Percentiles rank a stretch among this genome's conserved stretches.
Evolutionary conservation across 176 grass and related monocot genomes (phyloP).

Genomic region (Pharus latifolius): DNA sequence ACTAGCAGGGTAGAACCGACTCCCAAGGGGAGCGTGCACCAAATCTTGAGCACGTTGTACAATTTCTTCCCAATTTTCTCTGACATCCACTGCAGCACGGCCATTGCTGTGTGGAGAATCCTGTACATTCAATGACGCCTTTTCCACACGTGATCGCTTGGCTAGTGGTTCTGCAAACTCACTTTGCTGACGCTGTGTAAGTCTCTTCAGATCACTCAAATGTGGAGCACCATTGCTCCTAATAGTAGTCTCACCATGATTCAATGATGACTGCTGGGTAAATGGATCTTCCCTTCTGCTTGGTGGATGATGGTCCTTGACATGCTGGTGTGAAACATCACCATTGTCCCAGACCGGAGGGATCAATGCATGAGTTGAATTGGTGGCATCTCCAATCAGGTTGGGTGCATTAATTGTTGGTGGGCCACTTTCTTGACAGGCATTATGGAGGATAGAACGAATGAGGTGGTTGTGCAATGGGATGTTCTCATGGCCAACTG

Average conservation of each 20-base stretch:
- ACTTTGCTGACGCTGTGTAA: conserved; percentile 26
- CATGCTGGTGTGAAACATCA: conserved; percentile 9
- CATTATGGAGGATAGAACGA: conserved; percentile 65
- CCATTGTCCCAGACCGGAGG: conserved; percentile 15
- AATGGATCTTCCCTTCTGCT: conserved; percentile 10
- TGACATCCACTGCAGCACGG: conserved; percentile 5
- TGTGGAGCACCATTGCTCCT: conserved; percentile 20
- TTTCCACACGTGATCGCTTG: conserved; percentile 22
- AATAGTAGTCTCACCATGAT: conserved; percentile 11
- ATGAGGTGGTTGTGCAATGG: conserved; percentile 82
- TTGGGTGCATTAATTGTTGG: conserved; percentile 14
- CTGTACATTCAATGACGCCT: conserved; percentile 11
- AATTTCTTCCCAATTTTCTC: conserved; percentile 18
- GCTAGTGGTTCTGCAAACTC: conserved; percentile 12
- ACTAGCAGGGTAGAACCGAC: conserved; percentile 53
- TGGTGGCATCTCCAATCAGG: neutral
- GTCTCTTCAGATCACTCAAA: conserved; percentile 43
- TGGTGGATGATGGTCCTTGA: conserved; percentile 18
- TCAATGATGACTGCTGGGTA: conserved; percentile 3
- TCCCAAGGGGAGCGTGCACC: conserved; percentile 60
- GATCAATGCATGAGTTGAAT: conserved; percentile 7
- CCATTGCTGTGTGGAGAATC: conserved; percentile 29
- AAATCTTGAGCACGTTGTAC: conserved; percentile 18
- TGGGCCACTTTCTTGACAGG: conserved; percentile 39
- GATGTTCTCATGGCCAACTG: conserved; percentile 65